Evolutionary conservation across 2,329 filamentous ascomycete species (phyloP).

Genomic region (Aureobasidium sp.): DNA sequence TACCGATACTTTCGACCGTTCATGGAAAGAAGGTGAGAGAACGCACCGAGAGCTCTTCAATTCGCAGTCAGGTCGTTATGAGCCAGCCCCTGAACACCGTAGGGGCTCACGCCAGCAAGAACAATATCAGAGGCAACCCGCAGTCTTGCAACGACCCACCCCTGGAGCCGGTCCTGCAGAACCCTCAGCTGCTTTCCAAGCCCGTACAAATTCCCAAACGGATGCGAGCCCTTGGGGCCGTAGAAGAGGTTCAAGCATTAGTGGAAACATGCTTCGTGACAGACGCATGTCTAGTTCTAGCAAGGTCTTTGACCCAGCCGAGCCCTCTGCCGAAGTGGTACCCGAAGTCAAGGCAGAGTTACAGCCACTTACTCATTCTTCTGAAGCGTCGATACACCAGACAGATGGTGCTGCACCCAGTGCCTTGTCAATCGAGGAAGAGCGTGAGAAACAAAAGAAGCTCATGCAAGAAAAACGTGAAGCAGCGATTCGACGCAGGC

Average conservation of each 20-base stretch:
- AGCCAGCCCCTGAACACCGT: conserved; percentile 72
- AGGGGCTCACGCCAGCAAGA: conserved; percentile 64
- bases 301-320: conserved; percentile 31
- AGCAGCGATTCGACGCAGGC: conserved; percentile 57
- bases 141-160: conserved; percentile 68
- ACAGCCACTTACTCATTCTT: conserved; percentile 26
- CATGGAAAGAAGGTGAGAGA: conserved; percentile 65
- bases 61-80: conserved; percentile 89
- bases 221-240: conserved; percentile 59
- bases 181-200: conserved; percentile 81
- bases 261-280: conserved; percentile 59
- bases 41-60: conserved; percentile 78
- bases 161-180: conserved; percentile 65
- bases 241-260: conserved; percentile 82
- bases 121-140: conserved; percentile 60
- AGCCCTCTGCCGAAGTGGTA: conserved; percentile 17
- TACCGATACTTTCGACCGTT: conserved; percentile 85
- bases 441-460: conserved; percentile 18
- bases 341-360: conserved; percentile 20
- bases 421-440: conserved; percentile 16
- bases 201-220: conserved; percentile 60
- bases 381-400: conserved; percentile 13
- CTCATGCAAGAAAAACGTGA: conserved; percentile 67
- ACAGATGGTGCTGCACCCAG: conserved; percentile 17
- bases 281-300: conserved; percentile 55